Base-by-base conservation (phyloP, 2,329 filamentous ascomycete genomes). In the Penicillium expansum region DNA sequence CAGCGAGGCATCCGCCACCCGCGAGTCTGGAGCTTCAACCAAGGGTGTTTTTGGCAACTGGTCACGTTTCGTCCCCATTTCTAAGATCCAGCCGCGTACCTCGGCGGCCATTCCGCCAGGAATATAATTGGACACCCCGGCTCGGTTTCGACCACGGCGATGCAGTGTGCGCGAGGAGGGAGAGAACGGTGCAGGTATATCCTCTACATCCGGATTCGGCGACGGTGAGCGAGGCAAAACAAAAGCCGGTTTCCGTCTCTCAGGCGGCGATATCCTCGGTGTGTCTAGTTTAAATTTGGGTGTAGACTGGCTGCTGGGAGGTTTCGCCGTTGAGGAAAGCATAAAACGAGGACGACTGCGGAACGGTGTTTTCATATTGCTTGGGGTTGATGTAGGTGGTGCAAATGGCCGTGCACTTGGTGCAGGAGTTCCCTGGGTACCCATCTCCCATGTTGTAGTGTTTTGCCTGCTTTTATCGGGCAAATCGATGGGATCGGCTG, bases 21-120 rank as follows among this genome's bases (percentile, higher is more conserved):
- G 22, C 1, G 22, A 9, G 4, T 39, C 9, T 27, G 35, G 5
- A 2, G 22, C 30, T 37, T n/a, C 37, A 14, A 4, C 5, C 14
- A 27, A 30, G 5, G n/a, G 18, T 4, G 27, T 35, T 4, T 33
- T 37, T 5, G 20, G 41, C 6, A 54, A 38, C 22, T 67, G 61
- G 13, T 72, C 68, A 8, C 68, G 62, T 53, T 69, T 74, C 1
- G 69, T 59, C 10, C 69, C 73, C 55, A 68, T 69, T 49, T 77
- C 75, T 5, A 77, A 53, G 10, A 77, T 66, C 75, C 75, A 77
- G 53, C 69, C 68, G n/a, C 74, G 74, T 29, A 76, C 69, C 49
- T 75, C 68, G 1, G 74, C 67, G 8, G 75, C 74, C 71, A 77
- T 74, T 5, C 75, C 75, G 6, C 71, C 74, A 1, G 73, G 66